Evolutionary conservation across 2,329 filamentous ascomycete genomes (phyloP), one percentile per base, ranked within the genome.

Genomic region (Fusarium pilosicola): DNA sequence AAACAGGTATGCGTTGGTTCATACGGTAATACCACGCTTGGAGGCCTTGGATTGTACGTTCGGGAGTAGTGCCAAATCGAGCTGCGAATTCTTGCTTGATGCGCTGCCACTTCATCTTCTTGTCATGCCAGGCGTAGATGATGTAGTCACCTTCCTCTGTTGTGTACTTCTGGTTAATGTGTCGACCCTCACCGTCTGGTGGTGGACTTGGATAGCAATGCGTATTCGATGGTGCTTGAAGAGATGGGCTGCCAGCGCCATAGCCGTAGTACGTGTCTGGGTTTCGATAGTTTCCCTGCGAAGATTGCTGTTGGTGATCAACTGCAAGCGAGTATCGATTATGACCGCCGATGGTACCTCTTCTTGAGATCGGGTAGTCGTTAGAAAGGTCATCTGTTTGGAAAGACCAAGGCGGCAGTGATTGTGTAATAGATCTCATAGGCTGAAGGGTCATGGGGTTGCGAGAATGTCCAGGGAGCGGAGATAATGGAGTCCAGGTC

Each of bases 11-110:
- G 14, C 80, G 74, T 70, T 82, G 80, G 77, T 85, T 85, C 80
- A 83, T 83, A 45, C 84, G 82, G 73, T 85, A 85, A 73, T 84
- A 84, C 81, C 82, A 84, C 3, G 83, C 83, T 64, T 85, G 84
- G 11, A 85, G 79, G 17, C 84, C 84, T 48, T 83, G 82, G 3
- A 83, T 80, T 14, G 81, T 83, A 38, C 83, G 78, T 70, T 83
- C 79, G 4, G 82, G 82, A 1, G 79, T 81, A 42, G 78, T 75
- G 42, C 82, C 81, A 49, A 84, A 84, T 65, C 81, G 80, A n/a
- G 77, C 48, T 22, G 81, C 82, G 71, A 84, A 84, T 38, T 83
- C 80, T 59, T 82, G 79, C 76, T 83, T 81, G 66, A 84, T 83
- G 22, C 77, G 79, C 55, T 83, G 79, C 83, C 84, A 85, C 73